Conservation (phyloP, 164 flowering plant genomes). For the Tetrastigma voinierianum region DNA sequence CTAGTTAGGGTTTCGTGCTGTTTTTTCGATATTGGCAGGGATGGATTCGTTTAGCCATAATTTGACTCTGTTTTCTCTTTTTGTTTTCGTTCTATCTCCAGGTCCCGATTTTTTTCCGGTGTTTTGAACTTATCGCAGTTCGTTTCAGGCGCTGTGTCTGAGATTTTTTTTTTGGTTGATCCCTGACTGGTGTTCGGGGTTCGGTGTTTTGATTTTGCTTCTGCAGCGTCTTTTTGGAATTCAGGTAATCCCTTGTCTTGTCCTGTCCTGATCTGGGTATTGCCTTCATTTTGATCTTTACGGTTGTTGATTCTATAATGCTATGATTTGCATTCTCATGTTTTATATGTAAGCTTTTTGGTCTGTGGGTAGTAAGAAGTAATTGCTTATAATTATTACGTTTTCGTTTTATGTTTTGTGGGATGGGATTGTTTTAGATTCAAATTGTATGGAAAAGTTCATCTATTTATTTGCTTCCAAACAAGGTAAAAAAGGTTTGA, state of each 20-base stretch:
- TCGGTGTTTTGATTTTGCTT: constrained; percentile 2
- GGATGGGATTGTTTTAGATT: neutral
- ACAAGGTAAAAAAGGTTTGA: constrained; percentile 7
- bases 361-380: neutral
- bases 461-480: neutral
- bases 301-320: neutral
- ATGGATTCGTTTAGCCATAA: too few relatives aligned
- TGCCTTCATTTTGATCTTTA: neutral
- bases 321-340: neutral
- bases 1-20: too few relatives aligned
- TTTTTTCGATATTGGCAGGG: too few relatives aligned
- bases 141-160: constrained; percentile 4
- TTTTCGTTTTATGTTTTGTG: neutral
- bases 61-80: neutral
- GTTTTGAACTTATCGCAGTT: constrained; percentile 7
- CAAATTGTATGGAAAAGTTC: neutral
- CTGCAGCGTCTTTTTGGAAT: constrained; percentile 1
- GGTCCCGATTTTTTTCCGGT: constrained; percentile 14
- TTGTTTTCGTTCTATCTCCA: neutral
- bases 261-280: neutral
- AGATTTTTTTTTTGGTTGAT: neutral
- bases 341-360: neutral
- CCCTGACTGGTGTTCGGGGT: neutral
- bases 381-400: neutral
- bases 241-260: constrained; percentile 5